A percentile compares a stretch with the other conserved stretches of the same genome.
These are phyloP conservation scores for Lepiota brunneoincarnata DNA, from an alignment of 768 basidiomycete genomes.

Conservation along the genomic window DNA sequence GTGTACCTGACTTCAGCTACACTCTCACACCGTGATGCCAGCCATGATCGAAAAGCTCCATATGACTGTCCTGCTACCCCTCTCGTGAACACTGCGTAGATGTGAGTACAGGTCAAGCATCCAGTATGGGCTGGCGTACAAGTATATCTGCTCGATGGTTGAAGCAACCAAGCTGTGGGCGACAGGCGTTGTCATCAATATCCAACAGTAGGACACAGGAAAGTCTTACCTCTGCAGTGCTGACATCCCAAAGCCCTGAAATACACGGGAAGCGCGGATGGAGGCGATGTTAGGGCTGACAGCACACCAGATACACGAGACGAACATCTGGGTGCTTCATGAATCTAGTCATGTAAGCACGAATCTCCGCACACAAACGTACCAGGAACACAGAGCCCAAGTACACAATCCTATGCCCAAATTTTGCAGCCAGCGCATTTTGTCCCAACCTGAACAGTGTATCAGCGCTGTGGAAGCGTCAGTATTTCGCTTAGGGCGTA, in stretches of 20 bases:
- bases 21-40: slow-evolving; percentile 37
- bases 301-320: slow-evolving; percentile 44
- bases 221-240: slow-evolving; percentile 33
- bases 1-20: background rate
- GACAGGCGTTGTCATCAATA: background rate
- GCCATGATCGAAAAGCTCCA: slow-evolving; percentile 45
- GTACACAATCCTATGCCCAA: slow-evolving; percentile 44
- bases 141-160: slow-evolving; percentile 42
- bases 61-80: slow-evolving; percentile 39
- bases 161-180: slow-evolving; percentile 36
- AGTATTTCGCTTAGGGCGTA: slow-evolving; percentile 13
- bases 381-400: slow-evolving; percentile 37
- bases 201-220: background rate
- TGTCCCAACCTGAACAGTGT: slow-evolving; percentile 31
- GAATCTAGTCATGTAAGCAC: background rate
- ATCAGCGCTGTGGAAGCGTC: background rate
- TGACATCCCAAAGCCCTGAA: slow-evolving; percentile 47
- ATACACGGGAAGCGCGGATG: slow-evolving; percentile 39
- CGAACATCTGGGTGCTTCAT: slow-evolving; percentile 32
- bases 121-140: slow-evolving; percentile 19
- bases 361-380: background rate
- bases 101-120: background rate
- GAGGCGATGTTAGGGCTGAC: slow-evolving; percentile 38
- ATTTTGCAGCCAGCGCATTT: slow-evolving; percentile 39
- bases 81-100: slow-evolving; percentile 34